A percentile compares a stretch with the other conserved stretches of the same genome.
These are phyloP conservation scores for Pichia pseudocactophila DNA, from an alignment of 805 yeast genomes.

Conservation along the genomic window DNA sequence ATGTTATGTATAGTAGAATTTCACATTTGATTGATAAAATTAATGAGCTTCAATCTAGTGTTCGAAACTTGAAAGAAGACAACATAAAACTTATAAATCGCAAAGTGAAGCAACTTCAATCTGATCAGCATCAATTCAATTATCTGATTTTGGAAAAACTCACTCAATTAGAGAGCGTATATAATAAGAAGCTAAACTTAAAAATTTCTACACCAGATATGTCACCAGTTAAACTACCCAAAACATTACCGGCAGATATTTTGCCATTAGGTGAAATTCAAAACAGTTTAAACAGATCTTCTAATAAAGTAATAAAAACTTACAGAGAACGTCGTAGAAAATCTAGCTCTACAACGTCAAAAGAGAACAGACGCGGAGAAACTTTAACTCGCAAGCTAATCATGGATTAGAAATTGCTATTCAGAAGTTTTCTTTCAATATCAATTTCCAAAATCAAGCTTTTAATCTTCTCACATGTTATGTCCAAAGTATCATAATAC, in stretches of 20 bases:
- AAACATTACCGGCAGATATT: background rate
- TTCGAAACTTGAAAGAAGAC: background rate
- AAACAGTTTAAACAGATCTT: no score
- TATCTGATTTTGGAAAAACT: no score
- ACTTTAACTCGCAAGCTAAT: constrained; percentile 5
- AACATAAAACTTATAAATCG: background rate
- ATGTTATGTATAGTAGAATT: constrained; percentile 1
- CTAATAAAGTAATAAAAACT: no score
- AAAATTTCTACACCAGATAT: no score
- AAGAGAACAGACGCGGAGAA: background rate
- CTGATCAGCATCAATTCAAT: background rate
- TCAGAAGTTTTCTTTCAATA: constrained; percentile 1
- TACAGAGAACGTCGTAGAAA: no score
- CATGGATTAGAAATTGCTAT: background rate
- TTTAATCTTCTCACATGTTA: constrained; percentile 3
- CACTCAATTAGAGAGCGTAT: background rate
- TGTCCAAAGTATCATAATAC: constrained; percentile 36
- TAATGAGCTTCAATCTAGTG: background rate
- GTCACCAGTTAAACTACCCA: no score
- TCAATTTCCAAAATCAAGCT: constrained; percentile 11
- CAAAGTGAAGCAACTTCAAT: background rate
- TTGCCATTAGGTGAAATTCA: background rate
- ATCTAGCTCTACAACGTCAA: background rate
- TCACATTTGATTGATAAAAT: constrained; percentile 1
- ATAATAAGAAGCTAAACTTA: no score